Evolutionary conservation across 2,329 filamentous ascomycete genomes (phyloP).

Genomic region (Penicillium frequentans): DNA sequence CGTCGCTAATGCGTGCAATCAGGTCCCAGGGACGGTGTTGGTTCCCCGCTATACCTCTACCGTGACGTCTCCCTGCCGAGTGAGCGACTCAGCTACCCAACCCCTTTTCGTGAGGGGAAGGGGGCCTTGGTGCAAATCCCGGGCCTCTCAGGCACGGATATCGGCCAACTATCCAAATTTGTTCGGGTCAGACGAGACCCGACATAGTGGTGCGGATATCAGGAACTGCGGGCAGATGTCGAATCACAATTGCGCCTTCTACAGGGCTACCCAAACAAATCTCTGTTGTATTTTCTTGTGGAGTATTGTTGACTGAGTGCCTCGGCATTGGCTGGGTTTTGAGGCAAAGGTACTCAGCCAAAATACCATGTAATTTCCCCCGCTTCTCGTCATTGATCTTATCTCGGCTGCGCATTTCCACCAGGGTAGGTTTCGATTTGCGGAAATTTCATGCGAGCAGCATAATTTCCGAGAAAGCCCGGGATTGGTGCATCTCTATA

Average conservation of each 20-base stretch:
- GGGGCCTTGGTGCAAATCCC: background rate
- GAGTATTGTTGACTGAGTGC: background rate
- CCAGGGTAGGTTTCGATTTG: background rate
- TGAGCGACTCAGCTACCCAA: background rate
- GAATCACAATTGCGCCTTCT: background rate
- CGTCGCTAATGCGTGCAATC: background rate
- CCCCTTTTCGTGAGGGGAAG: background rate
- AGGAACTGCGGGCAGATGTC: background rate
- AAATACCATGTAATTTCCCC: background rate
- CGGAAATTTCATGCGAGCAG: too few species aligned
- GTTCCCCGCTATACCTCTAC: background rate
- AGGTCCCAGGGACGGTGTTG: background rate
- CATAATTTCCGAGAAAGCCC: background rate
- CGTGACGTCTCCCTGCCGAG: background rate
- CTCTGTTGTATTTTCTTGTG: background rate
- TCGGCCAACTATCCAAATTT: background rate
- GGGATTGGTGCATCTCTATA: background rate
- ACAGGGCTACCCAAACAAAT: background rate
- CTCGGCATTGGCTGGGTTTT: background rate
- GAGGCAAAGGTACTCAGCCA: background rate
- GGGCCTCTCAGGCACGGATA: background rate
- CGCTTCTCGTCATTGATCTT: background rate
- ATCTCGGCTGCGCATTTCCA: background rate
- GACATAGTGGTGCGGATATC: background rate
- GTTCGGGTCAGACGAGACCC: background rate